Evolutionary conservation across 2,329 filamentous ascomycete genomes (phyloP), one percentile per base, ranked within the genome.

Genomic region (Claviceps africana): DNA sequence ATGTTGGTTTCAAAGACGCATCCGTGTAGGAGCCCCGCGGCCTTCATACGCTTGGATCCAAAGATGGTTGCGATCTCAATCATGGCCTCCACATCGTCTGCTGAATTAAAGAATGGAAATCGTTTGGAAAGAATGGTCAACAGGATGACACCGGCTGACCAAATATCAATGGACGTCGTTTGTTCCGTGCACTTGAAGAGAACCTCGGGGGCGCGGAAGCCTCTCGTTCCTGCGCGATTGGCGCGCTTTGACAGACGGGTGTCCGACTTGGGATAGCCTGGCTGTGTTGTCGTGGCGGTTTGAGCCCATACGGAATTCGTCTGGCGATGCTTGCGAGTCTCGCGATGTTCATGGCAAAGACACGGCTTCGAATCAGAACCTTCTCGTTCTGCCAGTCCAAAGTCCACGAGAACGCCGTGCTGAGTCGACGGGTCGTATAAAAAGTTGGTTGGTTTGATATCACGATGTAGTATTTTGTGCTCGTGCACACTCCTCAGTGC

Each of bases 381-480:
- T 63, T 88, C 82, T 49, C 83, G 76, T 71, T 98, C 93, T 37
- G 93, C 93, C 17, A 98, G 78, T n/a, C 93, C 93, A 70, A 98
- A 98, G 64, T 98, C 93, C n/a, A 98, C 93, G 0, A 98, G 78
- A 2, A 98, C 91, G 42, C 93, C 93, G 52, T 87, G 83, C 60
- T 83, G 81, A 44, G 83, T 81, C 11, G 81, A 72, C 0, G 88
- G 87, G 57, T 95, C 88, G 70, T 97, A 97, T 40, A 97, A 77
- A 61, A 97, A 97, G 64, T 97, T 97, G 22, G 94, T 98, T 6
- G 93, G 93, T 64, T 97, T 97, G 65, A 97, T 95, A 64, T 97
- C 90, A 57, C 90, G 83, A 65, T 98, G 93, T 21, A 98, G 78
- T 54, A 98, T 97, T 42, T 80, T 77, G 62, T 87, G 81, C 6